A percentile compares a stretch with the other conserved stretches of the same genome.
Evolutionary conservation across 176 grass and related monocot species (phyloP).

Genomic region (Cenchrus purpureus): DNA sequence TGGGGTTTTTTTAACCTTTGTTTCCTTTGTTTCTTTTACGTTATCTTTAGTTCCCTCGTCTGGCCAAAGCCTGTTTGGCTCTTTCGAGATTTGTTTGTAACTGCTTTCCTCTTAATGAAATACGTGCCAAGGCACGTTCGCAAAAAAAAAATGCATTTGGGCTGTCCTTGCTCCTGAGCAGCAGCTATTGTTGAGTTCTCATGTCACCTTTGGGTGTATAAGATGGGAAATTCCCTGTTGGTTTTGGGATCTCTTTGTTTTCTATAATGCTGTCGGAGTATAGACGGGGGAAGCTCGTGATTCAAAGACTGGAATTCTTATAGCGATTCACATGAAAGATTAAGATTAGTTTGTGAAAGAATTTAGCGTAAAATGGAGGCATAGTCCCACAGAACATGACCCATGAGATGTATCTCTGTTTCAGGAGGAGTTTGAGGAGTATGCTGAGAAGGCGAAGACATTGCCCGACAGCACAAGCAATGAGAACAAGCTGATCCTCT

Average conservation of each 20-base stretch:
- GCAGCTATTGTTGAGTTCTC: conserved; percentile 12
- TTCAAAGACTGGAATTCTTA: neutral
- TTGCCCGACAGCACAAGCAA: conserved; percentile 63
- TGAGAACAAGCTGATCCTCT: conserved; percentile 73
- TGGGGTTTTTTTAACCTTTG: no score
- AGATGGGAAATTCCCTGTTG: neutral
- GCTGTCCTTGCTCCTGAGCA: neutral
- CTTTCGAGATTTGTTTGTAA: no score
- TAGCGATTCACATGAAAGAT: neutral
- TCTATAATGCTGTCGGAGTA: neutral
- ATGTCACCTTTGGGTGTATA: neutral
- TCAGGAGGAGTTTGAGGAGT: conserved; percentile 71
- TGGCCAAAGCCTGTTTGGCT: no score
- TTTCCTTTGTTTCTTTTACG: no score
- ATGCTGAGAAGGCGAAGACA: conserved; percentile 69
- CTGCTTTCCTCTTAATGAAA: no score
- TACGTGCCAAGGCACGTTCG: no score
- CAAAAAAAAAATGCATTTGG: no score
- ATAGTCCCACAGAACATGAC: neutral
- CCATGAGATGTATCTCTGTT: neutral
- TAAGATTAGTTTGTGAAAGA: neutral
- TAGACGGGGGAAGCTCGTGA: neutral
- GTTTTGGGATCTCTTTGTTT: neutral
- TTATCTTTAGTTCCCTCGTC: no score
- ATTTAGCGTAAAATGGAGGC: neutral